Percentiles rank a stretch among this genome's conserved stretches.
Conservation (phyloP, 257 asterid species). For the Forsythia suspensa region DNA sequence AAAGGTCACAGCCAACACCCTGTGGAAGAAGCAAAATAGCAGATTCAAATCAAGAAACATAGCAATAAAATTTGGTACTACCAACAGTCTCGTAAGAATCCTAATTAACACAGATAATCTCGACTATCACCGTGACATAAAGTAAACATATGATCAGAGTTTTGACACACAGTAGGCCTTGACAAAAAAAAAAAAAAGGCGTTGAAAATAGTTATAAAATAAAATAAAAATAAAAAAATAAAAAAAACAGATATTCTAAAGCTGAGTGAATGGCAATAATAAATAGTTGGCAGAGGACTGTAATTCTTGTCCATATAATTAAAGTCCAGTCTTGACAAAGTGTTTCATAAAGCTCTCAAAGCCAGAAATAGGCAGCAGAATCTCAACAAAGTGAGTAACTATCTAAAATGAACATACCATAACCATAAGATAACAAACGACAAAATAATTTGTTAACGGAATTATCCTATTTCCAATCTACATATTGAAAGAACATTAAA, state of each 20-base stretch:
- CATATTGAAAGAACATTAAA: not conserved
- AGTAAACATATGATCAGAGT: not conserved
- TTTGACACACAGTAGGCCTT: too few species aligned
- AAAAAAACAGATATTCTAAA: too few species aligned
- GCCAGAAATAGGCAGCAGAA: conserved; percentile 28
- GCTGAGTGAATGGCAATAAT: too few species aligned
- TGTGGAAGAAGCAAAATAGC: conserved; percentile 31
- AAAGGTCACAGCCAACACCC: conserved; percentile 93
- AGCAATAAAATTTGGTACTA: not conserved
- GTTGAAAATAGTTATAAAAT: too few species aligned
- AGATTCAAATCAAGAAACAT: not conserved
- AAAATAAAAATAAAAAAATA: too few species aligned
- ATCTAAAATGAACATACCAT: conserved; percentile 12
- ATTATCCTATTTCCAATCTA: conserved; percentile 10
- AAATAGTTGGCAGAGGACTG: too few species aligned
- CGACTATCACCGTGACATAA: not conserved
- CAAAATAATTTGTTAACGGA: conserved; percentile 22
- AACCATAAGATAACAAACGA: conserved; percentile 25
- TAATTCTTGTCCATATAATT: not conserved
- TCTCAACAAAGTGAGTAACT: conserved; percentile 15
- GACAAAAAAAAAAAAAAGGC: too few species aligned
- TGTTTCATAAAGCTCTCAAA: conserved; percentile 16
- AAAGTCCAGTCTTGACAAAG: not conserved
- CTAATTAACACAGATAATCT: not conserved
- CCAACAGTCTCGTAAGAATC: not conserved